Base-by-base conservation (phyloP, 2,329 filamentous ascomycete genomes). In the Claviceps arundinis region DNA sequence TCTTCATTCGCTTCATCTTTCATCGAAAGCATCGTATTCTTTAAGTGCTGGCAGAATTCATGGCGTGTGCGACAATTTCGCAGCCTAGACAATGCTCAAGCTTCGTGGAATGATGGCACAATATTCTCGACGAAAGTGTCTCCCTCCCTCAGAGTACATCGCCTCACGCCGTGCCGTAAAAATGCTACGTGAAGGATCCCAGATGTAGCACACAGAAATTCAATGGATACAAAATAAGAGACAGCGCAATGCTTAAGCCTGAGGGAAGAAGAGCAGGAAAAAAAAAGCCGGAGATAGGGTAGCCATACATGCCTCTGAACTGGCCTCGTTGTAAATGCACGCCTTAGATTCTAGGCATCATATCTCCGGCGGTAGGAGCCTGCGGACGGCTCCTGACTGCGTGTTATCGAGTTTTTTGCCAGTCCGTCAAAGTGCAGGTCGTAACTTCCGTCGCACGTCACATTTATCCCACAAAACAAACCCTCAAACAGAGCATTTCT, bases 401-500 rank as follows among this genome's bases (percentile, higher is more conserved):
- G 48, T 24, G 44, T 30, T 37, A 43, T 19, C 22, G 30, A 37
- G 47, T 51, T 53, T 48, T 44, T 48, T 40, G 22, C 26, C 38
- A 14, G n/a, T 30, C n/a, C 11, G 13, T 22, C n/a, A n/a, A 26
- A 43, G n/a, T 24, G 53, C 50, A 42, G 41, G 14, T 59, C 57
- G 56, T 55, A 57, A 52, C 55, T 58, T 57, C 59, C 47, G 37
- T 38, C 52, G 14, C 45, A 48, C 52, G 16, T 47, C 49, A 51
- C 54, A 52, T 53, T 54, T 54, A 50, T 49, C 57, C 55, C 46
- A 19, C 54, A 56, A 51, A 46, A 54, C 48, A 44, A 46, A 38
- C 47, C 55, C 54, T 40, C 24, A 50, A 45, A 34, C 30, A 53
- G 16, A 57, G 53, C 54, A 53, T 48, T 59, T 51, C 60, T 60